Percentiles rank a stretch among this genome's conserved stretches.
These are phyloP conservation scores for Aspergillus sclerotiicarbonarius DNA, from an alignment of 495 filamentous ascomycete species.

Conservation along the genomic window DNA sequence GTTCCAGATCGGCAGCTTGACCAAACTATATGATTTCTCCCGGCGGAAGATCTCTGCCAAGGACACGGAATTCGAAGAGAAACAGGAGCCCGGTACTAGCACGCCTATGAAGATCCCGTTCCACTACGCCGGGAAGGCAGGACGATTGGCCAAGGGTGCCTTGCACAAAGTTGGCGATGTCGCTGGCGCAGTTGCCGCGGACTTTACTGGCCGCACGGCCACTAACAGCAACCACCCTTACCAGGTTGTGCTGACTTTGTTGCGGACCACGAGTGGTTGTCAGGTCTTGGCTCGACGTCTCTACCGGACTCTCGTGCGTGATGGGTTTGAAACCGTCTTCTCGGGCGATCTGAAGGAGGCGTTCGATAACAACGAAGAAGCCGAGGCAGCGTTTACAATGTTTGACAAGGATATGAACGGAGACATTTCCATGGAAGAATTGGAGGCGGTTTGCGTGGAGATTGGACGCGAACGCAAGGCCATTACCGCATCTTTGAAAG, in stretches of 20 bases:
- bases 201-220: constrained; percentile 83
- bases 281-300: constrained; percentile 87
- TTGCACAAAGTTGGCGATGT: constrained; percentile 82
- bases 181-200: constrained; percentile 86
- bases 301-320: constrained; percentile 83
- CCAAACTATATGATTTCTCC: constrained; percentile 80
- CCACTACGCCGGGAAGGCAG: constrained; percentile 61
- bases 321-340: constrained; percentile 70
- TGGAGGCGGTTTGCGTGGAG: constrained; percentile 90
- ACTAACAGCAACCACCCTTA: constrained; percentile 75
- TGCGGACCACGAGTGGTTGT: constrained; percentile 68
- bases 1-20: constrained; percentile 76
- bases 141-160: constrained; percentile 67
- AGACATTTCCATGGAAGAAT: constrained; percentile 93
- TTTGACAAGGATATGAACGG: constrained; percentile 98
- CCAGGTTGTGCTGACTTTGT: constrained; percentile 73
- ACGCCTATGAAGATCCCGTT: constrained; percentile 68
- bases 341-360: constrained; percentile 75
- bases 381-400: constrained; percentile 86
- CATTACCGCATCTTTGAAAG: constrained; percentile 90
- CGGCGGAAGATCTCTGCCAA: constrained; percentile 68
- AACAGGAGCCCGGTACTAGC: constrained; percentile 36
- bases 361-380: constrained; percentile 83
- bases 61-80: constrained; percentile 69
- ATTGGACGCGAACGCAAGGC: constrained; percentile 94